phyloP scores from a whole-genome alignment of 2,329 filamentous ascomycete genomes.

The Sordariomycetes sp. region DNA sequence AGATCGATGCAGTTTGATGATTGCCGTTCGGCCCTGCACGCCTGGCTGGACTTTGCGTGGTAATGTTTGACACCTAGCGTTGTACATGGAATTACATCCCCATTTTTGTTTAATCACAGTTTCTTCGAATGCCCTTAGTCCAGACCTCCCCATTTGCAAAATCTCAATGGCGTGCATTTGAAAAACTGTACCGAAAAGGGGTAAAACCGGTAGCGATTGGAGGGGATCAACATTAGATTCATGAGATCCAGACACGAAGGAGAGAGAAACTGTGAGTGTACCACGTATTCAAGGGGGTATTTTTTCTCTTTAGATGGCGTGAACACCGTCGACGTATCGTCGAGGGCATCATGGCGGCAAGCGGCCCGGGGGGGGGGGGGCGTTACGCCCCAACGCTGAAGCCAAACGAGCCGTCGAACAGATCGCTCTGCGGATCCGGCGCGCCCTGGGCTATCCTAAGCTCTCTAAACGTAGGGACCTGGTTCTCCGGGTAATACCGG shows the following conservation, averaged over 20 bases:
- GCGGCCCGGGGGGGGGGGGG: not conserved
- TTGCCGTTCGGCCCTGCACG: too few relatives aligned
- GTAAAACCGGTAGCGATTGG: too few relatives aligned
- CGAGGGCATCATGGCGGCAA: not conserved
- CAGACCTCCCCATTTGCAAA: too few relatives aligned
- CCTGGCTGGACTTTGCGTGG: too few relatives aligned
- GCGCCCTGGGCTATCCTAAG: conserved; percentile 38
- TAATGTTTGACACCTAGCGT: too few relatives aligned
- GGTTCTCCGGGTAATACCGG: conserved; percentile 49
- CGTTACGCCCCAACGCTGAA: conserved; percentile 34
- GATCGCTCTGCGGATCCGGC: conserved; percentile 28
- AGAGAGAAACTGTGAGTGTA: not conserved
- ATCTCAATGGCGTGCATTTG: too few relatives aligned
- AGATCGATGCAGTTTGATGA: not conserved
- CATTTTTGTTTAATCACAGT: too few relatives aligned
- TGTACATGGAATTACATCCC: too few relatives aligned
- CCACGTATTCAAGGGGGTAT: not conserved
- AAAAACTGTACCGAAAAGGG: too few relatives aligned
- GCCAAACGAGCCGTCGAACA: conserved; percentile 46
- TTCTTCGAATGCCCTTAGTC: too few relatives aligned
- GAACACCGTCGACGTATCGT: not conserved
- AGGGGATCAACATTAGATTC: too few relatives aligned
- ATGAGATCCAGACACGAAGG: too few relatives aligned
- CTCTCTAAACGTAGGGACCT: conserved; percentile 41
- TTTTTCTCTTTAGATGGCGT: not conserved